Evolutionary conservation across 108 stramenopile genomes (phyloP), one percentile per base, ranked within the genome.

Genomic region (Aurantiochytrium sp.): DNA sequence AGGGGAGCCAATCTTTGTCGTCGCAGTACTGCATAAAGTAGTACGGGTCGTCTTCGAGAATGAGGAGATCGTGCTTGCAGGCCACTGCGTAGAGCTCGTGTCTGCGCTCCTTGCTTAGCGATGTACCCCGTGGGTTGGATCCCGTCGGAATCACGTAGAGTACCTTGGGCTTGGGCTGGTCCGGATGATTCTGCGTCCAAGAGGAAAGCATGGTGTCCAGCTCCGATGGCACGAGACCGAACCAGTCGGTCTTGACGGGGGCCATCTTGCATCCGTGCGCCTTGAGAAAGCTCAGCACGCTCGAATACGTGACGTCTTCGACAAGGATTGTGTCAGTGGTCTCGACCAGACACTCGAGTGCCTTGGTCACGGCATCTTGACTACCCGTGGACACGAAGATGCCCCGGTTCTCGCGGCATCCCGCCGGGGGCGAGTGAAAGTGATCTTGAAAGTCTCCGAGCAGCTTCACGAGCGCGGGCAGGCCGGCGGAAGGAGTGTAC

Each of bases 11-110:
- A 10, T 19, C 44, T 1, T 6, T 21, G 28, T 60, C 60, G 5
- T 23, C 53, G 35, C 29, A n/a, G 47, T 89, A 92, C 53, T 91
- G 57, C 21, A 95, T 87, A 72, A 88, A 93, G 88, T 92, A 93
- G 89, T 95, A 95, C 2, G 94, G 92, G 49, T 95, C 95, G 90
- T 95, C 95, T 69, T 95, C 95, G 23, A 93, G 44, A 29, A 95
- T 92, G 8, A 93, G 51, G 44, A 93, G 60, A 73, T 94, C 94
- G 83, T 92, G 90, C 60, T 94, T 87, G 43, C 60, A 87, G 47
- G 91, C 90, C 49, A 95, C 16, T 16, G 35, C 51, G 72, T 95
- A 95, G 12, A 95, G 55, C 8, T 88, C 93, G 16, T 55, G 25
- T 14, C 90, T 88, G 49, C 94, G 72, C 43, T 90, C 92, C 42